Base-by-base conservation (phyloP, 2,329 filamentous ascomycete species). In the Alternaria arborescens region DNA sequence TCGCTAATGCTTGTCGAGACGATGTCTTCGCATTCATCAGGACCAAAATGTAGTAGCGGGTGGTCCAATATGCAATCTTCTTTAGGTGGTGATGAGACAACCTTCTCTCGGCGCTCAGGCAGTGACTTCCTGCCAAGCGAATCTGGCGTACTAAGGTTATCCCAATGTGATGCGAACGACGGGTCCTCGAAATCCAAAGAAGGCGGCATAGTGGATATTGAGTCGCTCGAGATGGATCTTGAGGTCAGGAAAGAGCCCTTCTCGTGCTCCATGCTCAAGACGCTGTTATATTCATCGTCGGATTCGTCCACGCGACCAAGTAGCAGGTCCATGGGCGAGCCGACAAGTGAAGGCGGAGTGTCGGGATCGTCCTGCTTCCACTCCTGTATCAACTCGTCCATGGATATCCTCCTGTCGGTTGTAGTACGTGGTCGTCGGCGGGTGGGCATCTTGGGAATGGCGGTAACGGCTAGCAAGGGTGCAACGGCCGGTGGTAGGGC, bases 31-130 rank as follows among this genome's bases (percentile, higher is more conserved):
- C 77, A 72, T 34, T 77, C 73, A 24, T 78, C 71, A 26, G 69
- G 58, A 30, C 70, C 71, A 41, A 76, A 77, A 28, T 82, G 77
- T 2, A 86, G 79, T 4, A 89, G 79, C 5, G 87, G 87, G 73
- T 89, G 87, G 64, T 88, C 83, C 10, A 81, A 74, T 4, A 81
- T 78, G 66, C 86, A 88, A 57, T 87, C 84, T 64, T 88, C 83
- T 24, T 77, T 79, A 20, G 78, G 74, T 5, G 84, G 82, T 5
- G 82, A 81, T 2, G 83, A 84, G 26, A 84, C 80, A 3, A 71
- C 51, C 50, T 82, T 78, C 65, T 83, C 82, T 61, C 79, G 82
- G 62, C 82, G 81, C 53, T 78, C 76, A 3, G 71, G 53, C 24
- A 68, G 52, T 12, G 71, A 67, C 60, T 72, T 69, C 22, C 72